phyloP scores from a whole-genome alignment of 2,329 filamentous ascomycete species.

The Epichloe brachyelytri region DNA sequence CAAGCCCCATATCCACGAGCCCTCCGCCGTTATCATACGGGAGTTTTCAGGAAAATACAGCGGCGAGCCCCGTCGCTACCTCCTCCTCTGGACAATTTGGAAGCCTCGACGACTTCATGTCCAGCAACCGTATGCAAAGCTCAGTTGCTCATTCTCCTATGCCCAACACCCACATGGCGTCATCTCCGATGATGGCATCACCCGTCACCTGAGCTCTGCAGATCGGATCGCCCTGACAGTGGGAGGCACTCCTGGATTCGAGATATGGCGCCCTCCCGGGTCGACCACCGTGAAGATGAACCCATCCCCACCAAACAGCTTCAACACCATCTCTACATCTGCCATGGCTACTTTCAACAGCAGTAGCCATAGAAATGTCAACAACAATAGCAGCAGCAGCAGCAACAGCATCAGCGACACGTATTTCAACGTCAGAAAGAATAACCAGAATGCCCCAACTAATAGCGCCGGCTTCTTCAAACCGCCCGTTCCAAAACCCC shows the following conservation, averaged over 20 bases:
- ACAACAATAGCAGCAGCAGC: not conserved
- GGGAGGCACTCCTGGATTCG: slow-evolving; percentile 24
- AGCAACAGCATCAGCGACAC: not conserved
- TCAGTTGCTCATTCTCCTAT: slow-evolving; percentile 14
- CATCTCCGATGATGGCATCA: slow-evolving; percentile 12
- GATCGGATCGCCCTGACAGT: slow-evolving; percentile 9
- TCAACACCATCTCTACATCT: slow-evolving; percentile 8
- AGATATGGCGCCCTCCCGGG: slow-evolving; percentile 25
- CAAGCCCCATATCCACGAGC: slow-evolving; percentile 20
- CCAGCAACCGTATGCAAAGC: slow-evolving; percentile 15
- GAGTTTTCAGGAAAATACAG: slow-evolving; percentile 18
- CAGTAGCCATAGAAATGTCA: not conserved
- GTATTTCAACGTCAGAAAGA: not conserved
- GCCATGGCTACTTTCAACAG: not conserved
- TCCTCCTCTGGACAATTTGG: slow-evolving; percentile 18
- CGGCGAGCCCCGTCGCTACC: slow-evolving; percentile 16
- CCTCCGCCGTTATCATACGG: slow-evolving; percentile 18
- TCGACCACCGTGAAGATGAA: slow-evolving; percentile 14
- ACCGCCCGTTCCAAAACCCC: slow-evolving; percentile 26
- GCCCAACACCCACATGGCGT: slow-evolving; percentile 7
- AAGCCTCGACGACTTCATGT: slow-evolving; percentile 22
- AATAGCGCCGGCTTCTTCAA: slow-evolving; percentile 18
- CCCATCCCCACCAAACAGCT: slow-evolving; percentile 11
- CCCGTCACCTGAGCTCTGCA: slow-evolving; percentile 10
- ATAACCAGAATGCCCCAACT: not conserved